Base-by-base conservation (phyloP, 1,284 basidiomycete species). In the Gomphus bonarii region DNA sequence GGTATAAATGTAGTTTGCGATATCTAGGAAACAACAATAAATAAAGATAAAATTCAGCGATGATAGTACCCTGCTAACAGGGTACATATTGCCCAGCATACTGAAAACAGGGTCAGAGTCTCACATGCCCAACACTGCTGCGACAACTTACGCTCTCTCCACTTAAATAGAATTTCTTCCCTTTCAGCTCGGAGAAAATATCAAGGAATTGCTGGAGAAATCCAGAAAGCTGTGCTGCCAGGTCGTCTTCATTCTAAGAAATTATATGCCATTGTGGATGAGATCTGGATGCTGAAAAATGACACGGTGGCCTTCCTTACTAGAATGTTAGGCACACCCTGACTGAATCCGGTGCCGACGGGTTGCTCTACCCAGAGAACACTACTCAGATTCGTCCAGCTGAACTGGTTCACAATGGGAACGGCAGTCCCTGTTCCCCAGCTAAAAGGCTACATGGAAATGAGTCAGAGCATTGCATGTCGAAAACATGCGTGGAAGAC, bases 311-410 rank as follows among this genome's bases (percentile, higher is more conserved):
- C 60, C 69, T 33, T 60, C 61, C 69, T 33, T 60, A 83, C 83
- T 58, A 63, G 72, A 58, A 84, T 83, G 59, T 83, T 79, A 1
- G 86, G 85, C 8, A 64, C 75, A 5, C 91, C 91, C 61, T 83
- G 81, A 0, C 85, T 85, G 66, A 85, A 92, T 1, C 91, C 91
- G 0, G 87, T 90, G 7, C 87, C 85, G 28, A 91, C 81, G 0
- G 91, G 91, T 63, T 93, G 91, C 64, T 94, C 89, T 6, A 92
- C 78, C 75, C 79, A 92, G 14, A 91, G 70, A n/a, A 91, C 72
- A 59, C 82, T 87, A 1, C 85, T 85, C 30, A 91, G 71, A 64
- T 91, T 91, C 1, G 85, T 88, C 88, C 88, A 92, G 64, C 85
- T 85, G 66, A 79, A 80, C 60, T 84, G 77, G 62, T 91, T 93